Conservation (phyloP, 148 eudicot genomes). For the Rhododendron griersonianum region DNA sequence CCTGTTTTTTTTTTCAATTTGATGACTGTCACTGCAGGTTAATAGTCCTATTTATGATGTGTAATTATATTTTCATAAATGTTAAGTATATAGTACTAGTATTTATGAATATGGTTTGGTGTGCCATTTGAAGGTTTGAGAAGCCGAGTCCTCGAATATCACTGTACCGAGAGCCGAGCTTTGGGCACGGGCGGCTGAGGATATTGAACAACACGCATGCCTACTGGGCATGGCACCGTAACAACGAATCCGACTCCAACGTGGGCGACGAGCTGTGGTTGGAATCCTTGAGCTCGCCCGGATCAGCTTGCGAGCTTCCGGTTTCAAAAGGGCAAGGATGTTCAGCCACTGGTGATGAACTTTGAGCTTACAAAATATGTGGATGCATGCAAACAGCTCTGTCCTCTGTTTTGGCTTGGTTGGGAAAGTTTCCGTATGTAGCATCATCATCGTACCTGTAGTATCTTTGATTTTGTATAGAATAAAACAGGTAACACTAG, state of each 20-base stretch:
- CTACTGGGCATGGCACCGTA: constrained; percentile 82
- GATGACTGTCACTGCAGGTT: background rate
- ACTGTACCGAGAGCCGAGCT: constrained; percentile 61
- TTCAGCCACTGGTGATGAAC: constrained; percentile 11
- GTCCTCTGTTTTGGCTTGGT: background rate
- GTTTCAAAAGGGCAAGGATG: background rate
- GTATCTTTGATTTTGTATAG: too few relatives aligned
- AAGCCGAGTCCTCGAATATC: constrained; percentile 52
- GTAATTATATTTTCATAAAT: background rate
- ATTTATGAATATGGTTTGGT: background rate
- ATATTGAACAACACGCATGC: constrained; percentile 64
- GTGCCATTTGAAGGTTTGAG: constrained; percentile 34
- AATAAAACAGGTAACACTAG: too few relatives aligned
- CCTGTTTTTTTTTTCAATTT: too few relatives aligned
- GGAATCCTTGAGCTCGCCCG: constrained; percentile 38
- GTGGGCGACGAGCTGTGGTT: constrained; percentile 58
- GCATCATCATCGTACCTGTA: background rate
- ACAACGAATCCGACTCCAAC: constrained; percentile 41
- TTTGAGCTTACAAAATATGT: constrained; percentile 4
- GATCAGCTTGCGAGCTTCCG: constrained; percentile 23
- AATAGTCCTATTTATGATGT: too few relatives aligned
- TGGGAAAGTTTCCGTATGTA: background rate
- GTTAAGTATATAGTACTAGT: background rate
- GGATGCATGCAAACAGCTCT: background rate
- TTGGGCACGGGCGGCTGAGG: constrained; percentile 81